Conservation (phyloP, 129 eudicot genomes). For the Escallonia rubra region DNA sequence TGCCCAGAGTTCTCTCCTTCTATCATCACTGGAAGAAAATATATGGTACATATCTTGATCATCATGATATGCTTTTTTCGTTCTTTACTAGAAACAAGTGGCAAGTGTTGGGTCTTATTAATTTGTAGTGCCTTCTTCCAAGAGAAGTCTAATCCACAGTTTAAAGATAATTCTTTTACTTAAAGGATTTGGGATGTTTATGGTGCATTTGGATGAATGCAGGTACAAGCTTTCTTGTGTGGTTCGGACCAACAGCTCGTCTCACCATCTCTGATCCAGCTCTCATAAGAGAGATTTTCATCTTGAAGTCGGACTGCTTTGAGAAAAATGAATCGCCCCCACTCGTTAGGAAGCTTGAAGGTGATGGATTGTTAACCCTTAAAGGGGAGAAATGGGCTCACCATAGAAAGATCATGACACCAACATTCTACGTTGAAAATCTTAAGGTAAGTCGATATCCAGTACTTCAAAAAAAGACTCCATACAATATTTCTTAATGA, state of each 20-base stretch:
- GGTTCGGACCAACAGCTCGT: constrained; percentile 89
- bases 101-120: neutral
- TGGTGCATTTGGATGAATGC: neutral
- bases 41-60: constrained; percentile 30
- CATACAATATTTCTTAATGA: neutral
- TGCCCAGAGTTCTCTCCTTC: constrained; percentile 55
- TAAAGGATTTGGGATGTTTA: no score
- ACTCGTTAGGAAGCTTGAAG: constrained; percentile 75
- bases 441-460: constrained; percentile 48
- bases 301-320: constrained; percentile 58
- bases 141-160: neutral
- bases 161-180: no score
- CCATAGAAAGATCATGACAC: constrained; percentile 86
- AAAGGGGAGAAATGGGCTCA: constrained; percentile 96
- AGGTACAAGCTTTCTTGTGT: constrained; percentile 78
- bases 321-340: constrained; percentile 86
- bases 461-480: neutral
- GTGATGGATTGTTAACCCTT: constrained; percentile 85
- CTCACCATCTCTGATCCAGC: constrained; percentile 79
- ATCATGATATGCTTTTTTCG: neutral
- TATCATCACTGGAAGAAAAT: constrained; percentile 63
- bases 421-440: constrained; percentile 87
- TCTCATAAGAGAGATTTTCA: constrained; percentile 69
- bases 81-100: neutral
- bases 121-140: neutral